phyloP scores from a whole-genome alignment of 2,329 filamentous ascomycete genomes.

The Pseudopithomyces maydicus region DNA sequence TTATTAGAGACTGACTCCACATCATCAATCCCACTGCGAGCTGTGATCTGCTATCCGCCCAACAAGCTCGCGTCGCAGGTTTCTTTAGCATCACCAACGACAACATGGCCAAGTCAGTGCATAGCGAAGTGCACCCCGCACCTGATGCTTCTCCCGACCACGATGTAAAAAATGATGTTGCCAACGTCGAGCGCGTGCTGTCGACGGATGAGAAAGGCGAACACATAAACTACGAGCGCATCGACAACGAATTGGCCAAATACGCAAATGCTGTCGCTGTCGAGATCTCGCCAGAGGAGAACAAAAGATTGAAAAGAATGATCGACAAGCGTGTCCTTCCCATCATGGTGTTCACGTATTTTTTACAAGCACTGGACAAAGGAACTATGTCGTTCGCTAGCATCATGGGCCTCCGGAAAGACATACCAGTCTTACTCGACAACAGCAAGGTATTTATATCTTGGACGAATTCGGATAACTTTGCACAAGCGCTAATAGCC shows the following conservation, averaged over 20 bases:
- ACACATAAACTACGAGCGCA: constrained; percentile 61
- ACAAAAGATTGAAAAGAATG: constrained; percentile 63
- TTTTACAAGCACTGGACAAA: constrained; percentile 70
- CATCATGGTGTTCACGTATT: constrained; percentile 76
- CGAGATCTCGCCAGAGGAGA: constrained; percentile 64
- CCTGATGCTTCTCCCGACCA: constrained; percentile 20
- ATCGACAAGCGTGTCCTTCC: constrained; percentile 71
- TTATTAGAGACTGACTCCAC: constrained; percentile 10
- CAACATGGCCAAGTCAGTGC: constrained; percentile 28
- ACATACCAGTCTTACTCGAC: constrained; percentile 37
- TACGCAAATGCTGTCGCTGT: constrained; percentile 64
- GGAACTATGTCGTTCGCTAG: constrained; percentile 67
- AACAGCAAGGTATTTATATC: constrained; percentile 30
- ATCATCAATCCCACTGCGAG: constrained; percentile 17
- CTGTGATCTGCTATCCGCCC: constrained; percentile 18
- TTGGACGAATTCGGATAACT: not conserved
- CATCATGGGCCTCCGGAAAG: constrained; percentile 64
- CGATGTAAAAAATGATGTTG: constrained; percentile 38
- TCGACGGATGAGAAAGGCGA: constrained; percentile 57
- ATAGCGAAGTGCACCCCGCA: constrained; percentile 21
- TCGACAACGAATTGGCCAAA: constrained; percentile 73
- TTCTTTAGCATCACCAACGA: constrained; percentile 11
- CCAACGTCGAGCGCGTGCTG: constrained; percentile 56
- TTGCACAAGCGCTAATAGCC: not conserved
- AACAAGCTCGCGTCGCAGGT: constrained; percentile 16